phyloP scores from a whole-genome alignment of 2,329 filamentous ascomycete species.

The Penicillium sp. region DNA sequence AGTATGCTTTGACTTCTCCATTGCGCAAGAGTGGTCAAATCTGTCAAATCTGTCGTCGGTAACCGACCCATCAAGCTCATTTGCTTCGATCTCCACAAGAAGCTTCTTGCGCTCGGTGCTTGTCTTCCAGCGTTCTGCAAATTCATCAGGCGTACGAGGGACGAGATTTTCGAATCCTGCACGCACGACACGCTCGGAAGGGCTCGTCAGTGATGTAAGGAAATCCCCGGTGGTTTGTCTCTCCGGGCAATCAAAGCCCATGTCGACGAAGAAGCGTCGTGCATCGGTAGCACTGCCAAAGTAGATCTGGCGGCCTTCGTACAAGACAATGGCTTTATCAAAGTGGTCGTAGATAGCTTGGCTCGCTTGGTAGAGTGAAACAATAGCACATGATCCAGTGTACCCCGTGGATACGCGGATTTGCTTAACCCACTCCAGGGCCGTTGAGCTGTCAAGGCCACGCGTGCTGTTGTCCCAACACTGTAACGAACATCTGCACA shows the following conservation, averaged over 20 bases:
- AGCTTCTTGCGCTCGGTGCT: constrained; percentile 50
- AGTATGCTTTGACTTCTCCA: constrained; percentile 43
- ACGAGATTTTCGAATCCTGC: constrained; percentile 62
- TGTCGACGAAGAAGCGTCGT: constrained; percentile 65
- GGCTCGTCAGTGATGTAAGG: constrained; percentile 68
- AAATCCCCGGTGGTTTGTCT: constrained; percentile 71
- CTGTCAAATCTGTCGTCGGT: constrained; percentile 37
- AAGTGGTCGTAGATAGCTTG: constrained; percentile 59
- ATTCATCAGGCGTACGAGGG: constrained; percentile 70
- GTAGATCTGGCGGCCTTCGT: constrained; percentile 75
- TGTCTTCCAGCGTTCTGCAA: constrained; percentile 58
- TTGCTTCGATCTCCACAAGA: constrained; percentile 43
- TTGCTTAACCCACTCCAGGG: constrained; percentile 56
- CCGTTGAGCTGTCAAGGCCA: constrained; percentile 56
- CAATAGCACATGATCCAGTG: constrained; percentile 49
- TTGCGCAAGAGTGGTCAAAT: constrained; percentile 41
- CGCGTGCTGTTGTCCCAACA: constrained; percentile 52
- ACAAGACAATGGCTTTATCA: constrained; percentile 70
- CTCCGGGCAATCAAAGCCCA: constrained; percentile 68
- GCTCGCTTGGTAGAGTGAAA: constrained; percentile 57
- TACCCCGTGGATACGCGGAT: constrained; percentile 52
- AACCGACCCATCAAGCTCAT: constrained; percentile 38
- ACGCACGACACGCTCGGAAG: constrained; percentile 57
- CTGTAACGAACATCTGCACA: constrained; percentile 49
- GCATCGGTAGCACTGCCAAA: constrained; percentile 65